These are phyloP conservation scores for Aotearoamyces nothofagi DNA, from an alignment of 2,329 filamentous ascomycete species.

Conservation along the genomic window DNA sequence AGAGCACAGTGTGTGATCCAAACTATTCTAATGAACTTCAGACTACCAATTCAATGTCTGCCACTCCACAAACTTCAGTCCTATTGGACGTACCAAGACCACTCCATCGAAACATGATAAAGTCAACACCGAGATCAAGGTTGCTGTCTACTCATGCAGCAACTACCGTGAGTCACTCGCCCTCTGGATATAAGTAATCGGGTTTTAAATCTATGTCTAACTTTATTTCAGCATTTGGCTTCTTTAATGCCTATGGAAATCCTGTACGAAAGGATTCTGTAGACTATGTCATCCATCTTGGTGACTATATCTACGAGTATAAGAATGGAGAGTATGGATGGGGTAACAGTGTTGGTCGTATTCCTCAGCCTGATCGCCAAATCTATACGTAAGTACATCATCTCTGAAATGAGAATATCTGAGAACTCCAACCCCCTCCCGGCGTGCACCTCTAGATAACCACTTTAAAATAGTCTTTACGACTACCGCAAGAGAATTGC, in stretches of 20 bases:
- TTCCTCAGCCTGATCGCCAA: constrained; percentile 34
- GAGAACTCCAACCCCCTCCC: too few species aligned
- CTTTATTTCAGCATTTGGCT: constrained; percentile 29
- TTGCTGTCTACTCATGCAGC: constrained; percentile 58
- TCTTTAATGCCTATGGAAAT: constrained; percentile 46
- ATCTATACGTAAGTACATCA: too few species aligned
- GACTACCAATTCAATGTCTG: constrained; percentile 57
- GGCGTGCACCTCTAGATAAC: too few species aligned
- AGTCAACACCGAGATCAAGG: constrained; percentile 35
- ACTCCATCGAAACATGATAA: constrained; percentile 40
- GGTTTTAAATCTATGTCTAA: not conserved
- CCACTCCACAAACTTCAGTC: constrained; percentile 41
- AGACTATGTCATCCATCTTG: constrained; percentile 43
- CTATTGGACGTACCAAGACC: constrained; percentile 56
- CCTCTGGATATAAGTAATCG: too few species aligned
- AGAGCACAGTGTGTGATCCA: constrained; percentile 1
- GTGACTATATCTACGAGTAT: constrained; percentile 52
- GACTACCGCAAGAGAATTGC: constrained; percentile 44
- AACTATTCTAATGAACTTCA: constrained; percentile 1
- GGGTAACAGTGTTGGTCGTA: constrained; percentile 33
- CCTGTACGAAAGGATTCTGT: constrained; percentile 40
- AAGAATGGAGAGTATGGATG: constrained; percentile 31
- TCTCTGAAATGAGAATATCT: too few species aligned
- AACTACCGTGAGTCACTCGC: constrained; percentile 38
- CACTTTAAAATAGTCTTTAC: too few species aligned